Conservation (phyloP, 192 early-diverging fungal species). For the Anaeromyces robustus region DNA sequence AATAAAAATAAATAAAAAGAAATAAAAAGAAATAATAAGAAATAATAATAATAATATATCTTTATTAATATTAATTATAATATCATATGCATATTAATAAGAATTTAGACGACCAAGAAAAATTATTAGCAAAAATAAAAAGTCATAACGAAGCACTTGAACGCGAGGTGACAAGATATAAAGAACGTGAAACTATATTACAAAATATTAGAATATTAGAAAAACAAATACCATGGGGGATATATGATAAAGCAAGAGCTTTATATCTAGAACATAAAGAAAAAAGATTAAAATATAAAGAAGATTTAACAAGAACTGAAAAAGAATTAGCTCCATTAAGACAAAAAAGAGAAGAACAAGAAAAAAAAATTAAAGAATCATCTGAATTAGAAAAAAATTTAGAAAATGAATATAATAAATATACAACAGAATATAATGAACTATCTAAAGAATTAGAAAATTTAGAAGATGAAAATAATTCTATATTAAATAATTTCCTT, state of each 20-base stretch:
- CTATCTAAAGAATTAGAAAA: not conserved
- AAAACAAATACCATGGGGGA: constrained; percentile 34
- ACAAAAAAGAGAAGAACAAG: constrained; percentile 12
- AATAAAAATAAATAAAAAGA: too few species aligned
- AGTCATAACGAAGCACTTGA: constrained; percentile 55
- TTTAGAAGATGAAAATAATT: not conserved
- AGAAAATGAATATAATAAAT: not conserved
- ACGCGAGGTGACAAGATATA: constrained; percentile 56
- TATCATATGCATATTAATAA: not conserved
- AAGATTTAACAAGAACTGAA: not conserved
- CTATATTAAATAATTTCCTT: not conserved
- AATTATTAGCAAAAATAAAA: constrained; percentile 15
- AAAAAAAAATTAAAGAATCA: not conserved
- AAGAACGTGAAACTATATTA: constrained; percentile 51
- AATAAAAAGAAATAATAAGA: too few species aligned
- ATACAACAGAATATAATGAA: not conserved
- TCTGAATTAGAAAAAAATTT: not conserved
- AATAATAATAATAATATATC: too few species aligned
- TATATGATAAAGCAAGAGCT: constrained; percentile 40
- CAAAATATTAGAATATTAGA: constrained; percentile 40
- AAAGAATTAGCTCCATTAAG: constrained; percentile 1
- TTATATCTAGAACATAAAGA: constrained; percentile 19
- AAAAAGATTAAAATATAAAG: not conserved
- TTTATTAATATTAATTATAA: too few species aligned
- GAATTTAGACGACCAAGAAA: not conserved